A percentile compares a stretch with the other conserved stretches of the same genome.
Evolutionary conservation across 257 asterid species (phyloP).

Genomic region (Marsdenia floribunda): DNA sequence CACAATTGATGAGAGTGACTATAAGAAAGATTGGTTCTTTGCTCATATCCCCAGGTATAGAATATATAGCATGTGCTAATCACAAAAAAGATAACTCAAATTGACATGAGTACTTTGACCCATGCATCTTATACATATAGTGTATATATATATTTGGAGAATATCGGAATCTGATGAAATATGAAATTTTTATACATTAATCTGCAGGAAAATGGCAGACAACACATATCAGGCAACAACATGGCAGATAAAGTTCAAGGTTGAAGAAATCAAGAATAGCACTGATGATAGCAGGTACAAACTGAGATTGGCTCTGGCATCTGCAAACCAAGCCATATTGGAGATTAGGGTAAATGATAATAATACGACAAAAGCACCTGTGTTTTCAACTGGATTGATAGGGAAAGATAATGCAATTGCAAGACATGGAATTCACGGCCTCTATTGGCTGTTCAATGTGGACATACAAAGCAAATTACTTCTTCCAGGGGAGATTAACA

Average conservation of each 20-base stretch:
- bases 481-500: constrained; percentile 23
- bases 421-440: constrained; percentile 10
- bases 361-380: not conserved
- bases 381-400: not conserved
- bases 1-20: constrained; percentile 25
- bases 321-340: constrained; percentile 12
- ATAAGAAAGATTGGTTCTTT: constrained; percentile 30
- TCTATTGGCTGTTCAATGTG: constrained; percentile 12
- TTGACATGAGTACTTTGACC: too few relatives aligned
- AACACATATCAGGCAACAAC: constrained; percentile 11
- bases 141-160: too few relatives aligned
- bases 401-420: constrained; percentile 14
- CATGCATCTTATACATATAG: too few relatives aligned
- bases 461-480: not conserved
- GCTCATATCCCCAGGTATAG: constrained; percentile 27
- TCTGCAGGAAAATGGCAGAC: constrained; percentile 1
- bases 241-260: constrained; percentile 16
- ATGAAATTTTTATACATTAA: too few relatives aligned
- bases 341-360: constrained; percentile 10
- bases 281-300: not conserved
- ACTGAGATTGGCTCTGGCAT: constrained; percentile 15
- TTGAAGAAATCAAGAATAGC: not conserved
- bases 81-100: too few relatives aligned
- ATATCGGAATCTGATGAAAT: too few relatives aligned
- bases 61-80: too few relatives aligned